A percentile compares a stretch with the other conserved stretches of the same genome.
Conservation (phyloP, 495 filamentous ascomycete genomes). For the Hypoxylon crocopeplum region DNA sequence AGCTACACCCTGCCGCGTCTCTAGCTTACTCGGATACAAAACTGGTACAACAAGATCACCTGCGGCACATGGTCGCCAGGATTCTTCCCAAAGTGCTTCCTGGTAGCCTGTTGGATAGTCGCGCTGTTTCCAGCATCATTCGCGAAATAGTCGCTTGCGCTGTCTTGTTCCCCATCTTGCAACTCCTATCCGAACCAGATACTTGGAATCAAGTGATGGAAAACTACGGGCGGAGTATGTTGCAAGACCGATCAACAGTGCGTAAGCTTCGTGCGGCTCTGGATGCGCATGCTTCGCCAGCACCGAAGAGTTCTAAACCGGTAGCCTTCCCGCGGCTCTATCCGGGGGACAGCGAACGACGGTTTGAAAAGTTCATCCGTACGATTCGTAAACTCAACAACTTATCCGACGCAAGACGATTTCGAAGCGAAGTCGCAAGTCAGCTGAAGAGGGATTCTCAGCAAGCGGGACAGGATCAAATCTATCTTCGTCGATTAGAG, state of each 20-base stretch:
- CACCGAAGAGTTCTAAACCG: slow-evolving; percentile 68
- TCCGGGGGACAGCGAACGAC: slow-evolving; percentile 79
- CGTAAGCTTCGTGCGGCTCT: slow-evolving; percentile 91
- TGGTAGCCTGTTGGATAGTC: slow-evolving; percentile 73
- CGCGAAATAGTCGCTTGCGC: slow-evolving; percentile 85
- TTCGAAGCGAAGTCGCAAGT: slow-evolving; percentile 90
- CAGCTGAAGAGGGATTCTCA: slow-evolving; percentile 87
- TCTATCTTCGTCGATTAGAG: slow-evolving; percentile 87
- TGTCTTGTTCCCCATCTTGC: slow-evolving; percentile 73
- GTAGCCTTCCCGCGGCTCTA: slow-evolving; percentile 69
- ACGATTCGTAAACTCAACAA: slow-evolving; percentile 88
- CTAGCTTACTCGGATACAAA: slow-evolving; percentile 82
- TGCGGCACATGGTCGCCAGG: slow-evolving; percentile 71
- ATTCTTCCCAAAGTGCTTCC: slow-evolving; percentile 82
- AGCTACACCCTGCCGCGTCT: slow-evolving; percentile 87
- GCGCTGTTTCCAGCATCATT: slow-evolving; percentile 78
- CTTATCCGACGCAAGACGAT: slow-evolving; percentile 90
- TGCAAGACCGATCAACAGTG: slow-evolving; percentile 96
- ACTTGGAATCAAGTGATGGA: slow-evolving; percentile 97
- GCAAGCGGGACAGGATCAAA: slow-evolving; percentile 77
- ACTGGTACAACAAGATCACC: slow-evolving; percentile 82
- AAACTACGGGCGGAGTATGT: slow-evolving; percentile 81
- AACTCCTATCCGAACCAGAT: slow-evolving; percentile 84
- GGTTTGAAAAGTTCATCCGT: slow-evolving; percentile 92
- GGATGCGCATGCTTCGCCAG: slow-evolving; percentile 91